Evolutionary conservation across 352 stramenopile species (phyloP).

Genomic region (Globisporangium recalcitrans): DNA sequence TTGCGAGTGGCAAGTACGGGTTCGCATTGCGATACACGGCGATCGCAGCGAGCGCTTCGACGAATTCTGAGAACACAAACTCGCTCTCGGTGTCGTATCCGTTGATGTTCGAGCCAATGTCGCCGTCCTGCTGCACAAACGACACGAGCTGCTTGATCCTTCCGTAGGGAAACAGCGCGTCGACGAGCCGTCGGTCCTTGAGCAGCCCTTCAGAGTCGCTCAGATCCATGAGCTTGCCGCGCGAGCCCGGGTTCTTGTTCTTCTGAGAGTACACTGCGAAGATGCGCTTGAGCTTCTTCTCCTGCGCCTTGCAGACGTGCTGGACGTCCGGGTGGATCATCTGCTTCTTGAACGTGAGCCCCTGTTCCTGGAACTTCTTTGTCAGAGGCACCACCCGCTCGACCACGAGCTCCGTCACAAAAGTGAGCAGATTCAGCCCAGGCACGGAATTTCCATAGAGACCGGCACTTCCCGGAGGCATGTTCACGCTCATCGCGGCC

Average conservation of each 20-base stretch:
- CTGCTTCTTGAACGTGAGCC: constrained; percentile 82
- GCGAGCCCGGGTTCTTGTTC: constrained; percentile 66
- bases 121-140: constrained; percentile 73
- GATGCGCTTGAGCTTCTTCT: constrained; percentile 73
- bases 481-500: constrained; percentile 26
- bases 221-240: constrained; percentile 68
- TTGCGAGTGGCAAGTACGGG: constrained; percentile 65
- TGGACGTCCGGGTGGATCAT: constrained; percentile 77
- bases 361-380: constrained; percentile 76
- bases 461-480: not conserved
- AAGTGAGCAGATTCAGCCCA: constrained; percentile 26
- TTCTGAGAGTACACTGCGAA: constrained; percentile 68
- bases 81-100: constrained; percentile 60
- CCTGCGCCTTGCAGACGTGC: constrained; percentile 65
- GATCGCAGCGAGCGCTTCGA: constrained; percentile 67
- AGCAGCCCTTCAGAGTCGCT: constrained; percentile 65
- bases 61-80: constrained; percentile 77
- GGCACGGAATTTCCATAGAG: not conserved
- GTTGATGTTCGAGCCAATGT: constrained; percentile 38
- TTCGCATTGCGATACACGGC: constrained; percentile 75
- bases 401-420: constrained; percentile 56
- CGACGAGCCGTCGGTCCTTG: constrained; percentile 63
- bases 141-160: constrained; percentile 76
- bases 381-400: constrained; percentile 65
- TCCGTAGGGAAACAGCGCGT: constrained; percentile 65